These are phyloP conservation scores for Alternaria brassicae DNA, from an alignment of 2,329 filamentous ascomycete species.

Conservation along the genomic window DNA sequence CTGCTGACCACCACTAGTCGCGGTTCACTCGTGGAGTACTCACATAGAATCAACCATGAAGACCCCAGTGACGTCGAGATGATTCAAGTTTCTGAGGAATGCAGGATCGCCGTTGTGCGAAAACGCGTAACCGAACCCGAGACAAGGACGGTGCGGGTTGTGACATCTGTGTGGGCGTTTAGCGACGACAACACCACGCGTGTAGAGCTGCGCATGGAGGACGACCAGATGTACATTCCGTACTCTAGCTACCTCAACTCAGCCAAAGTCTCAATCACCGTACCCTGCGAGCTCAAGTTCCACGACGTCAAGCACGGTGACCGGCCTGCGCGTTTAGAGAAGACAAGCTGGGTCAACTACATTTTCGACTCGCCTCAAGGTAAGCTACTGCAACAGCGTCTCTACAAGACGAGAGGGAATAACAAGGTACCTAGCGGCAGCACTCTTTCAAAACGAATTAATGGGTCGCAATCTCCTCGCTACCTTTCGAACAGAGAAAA, in stretches of 20 bases:
- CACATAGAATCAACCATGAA: constrained; percentile 46
- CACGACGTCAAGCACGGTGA: constrained; percentile 49
- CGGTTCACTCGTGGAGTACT: constrained; percentile 52
- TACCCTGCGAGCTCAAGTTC: constrained; percentile 50
- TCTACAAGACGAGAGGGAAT: not conserved
- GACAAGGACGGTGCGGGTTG: constrained; percentile 44
- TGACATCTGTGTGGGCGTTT: constrained; percentile 56
- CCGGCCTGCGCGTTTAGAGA: constrained; percentile 42
- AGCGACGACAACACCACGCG: constrained; percentile 53
- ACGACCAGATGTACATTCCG: constrained; percentile 53
- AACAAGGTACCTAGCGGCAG: constrained; percentile 35
- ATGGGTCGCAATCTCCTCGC: constrained; percentile 55
- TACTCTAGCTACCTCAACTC: constrained; percentile 56
- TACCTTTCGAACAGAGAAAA: constrained; percentile 54
- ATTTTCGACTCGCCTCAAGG: constrained; percentile 47
- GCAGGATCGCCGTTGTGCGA: constrained; percentile 53
- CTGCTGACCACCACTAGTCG: constrained; percentile 34
- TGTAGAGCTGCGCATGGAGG: constrained; percentile 54
- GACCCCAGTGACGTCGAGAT: constrained; percentile 52
- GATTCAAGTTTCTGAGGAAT: constrained; percentile 48
- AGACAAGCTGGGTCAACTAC: constrained; percentile 57
- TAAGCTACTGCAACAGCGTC: constrained; percentile 9
- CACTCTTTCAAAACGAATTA: constrained; percentile 55
- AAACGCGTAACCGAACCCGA: constrained; percentile 51
- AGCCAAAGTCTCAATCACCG: constrained; percentile 53